Conservation (phyloP, 1,284 basidiomycete genomes). For the Retiboletus flavoniger region DNA sequence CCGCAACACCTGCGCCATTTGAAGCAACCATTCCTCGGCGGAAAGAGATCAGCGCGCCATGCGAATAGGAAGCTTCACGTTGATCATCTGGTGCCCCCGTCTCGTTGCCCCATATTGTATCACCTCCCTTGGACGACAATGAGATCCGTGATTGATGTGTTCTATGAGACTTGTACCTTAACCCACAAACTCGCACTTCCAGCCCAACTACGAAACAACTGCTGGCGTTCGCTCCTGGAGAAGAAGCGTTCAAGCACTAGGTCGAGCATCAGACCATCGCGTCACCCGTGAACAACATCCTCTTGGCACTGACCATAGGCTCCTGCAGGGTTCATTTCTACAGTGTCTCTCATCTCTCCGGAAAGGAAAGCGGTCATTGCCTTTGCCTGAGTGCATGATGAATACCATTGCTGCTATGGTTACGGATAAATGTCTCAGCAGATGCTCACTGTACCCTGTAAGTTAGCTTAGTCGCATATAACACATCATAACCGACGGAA, state of each 20-base stretch:
- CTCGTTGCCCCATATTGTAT: slow-evolving; percentile 85
- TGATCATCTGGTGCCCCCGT: slow-evolving; percentile 78
- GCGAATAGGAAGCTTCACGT: slow-evolving; percentile 58
- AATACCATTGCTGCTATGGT: neutral
- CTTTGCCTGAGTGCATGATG: slow-evolving; percentile 61
- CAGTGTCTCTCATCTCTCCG: slow-evolving; percentile 94
- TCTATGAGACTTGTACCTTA: slow-evolving; percentile 50
- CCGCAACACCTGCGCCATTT: slow-evolving; percentile 3
- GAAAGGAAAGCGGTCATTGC: slow-evolving; percentile 95
- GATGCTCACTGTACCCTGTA: slow-evolving; percentile 67
- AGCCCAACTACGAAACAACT: slow-evolving; percentile 93
- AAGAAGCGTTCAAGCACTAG: slow-evolving; percentile 84
- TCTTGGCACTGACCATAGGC: slow-evolving; percentile 60
- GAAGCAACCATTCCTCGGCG: slow-evolving; percentile 36
- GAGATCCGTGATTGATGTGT: neutral
- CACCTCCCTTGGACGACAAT: slow-evolving; percentile 65
- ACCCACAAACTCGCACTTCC: slow-evolving; percentile 94
- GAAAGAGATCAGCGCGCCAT: slow-evolving; percentile 86
- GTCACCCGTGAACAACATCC: neutral
- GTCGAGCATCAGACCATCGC: neutral
- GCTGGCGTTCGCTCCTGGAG: slow-evolving; percentile 85
- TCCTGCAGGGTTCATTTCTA: slow-evolving; percentile 86
- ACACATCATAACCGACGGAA: neutral
- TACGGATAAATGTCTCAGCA: neutral
- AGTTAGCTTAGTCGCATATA: slow-evolving; percentile 3